A percentile compares a stretch with the other conserved stretches of the same genome.
These are phyloP conservation scores for Centrapalus pauciflorus DNA, from an alignment of 129 eudicot genomes.

Conservation along the genomic window DNA sequence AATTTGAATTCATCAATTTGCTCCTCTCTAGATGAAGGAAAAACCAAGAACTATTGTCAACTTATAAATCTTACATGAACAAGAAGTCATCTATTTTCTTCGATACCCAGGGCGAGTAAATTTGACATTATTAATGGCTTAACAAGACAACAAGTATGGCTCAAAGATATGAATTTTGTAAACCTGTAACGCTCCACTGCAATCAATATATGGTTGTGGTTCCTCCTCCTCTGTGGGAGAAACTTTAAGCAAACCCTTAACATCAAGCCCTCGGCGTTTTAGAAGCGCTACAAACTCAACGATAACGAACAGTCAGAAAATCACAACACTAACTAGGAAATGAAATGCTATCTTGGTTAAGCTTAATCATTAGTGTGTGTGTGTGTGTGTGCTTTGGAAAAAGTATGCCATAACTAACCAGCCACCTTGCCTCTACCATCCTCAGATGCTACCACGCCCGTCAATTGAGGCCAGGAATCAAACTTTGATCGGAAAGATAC, in stretches of 20 bases:
- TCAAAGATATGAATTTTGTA: not conserved
- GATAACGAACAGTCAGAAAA: slow-evolving; percentile 2
- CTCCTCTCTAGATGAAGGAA: no score
- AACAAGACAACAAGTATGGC: not conserved
- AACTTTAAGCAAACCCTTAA: slow-evolving; percentile 77
- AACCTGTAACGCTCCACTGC: slow-evolving; percentile 94
- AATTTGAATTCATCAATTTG: no score
- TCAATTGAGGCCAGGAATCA: slow-evolving; percentile 62
- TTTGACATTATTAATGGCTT: not conserved
- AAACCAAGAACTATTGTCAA: no score
- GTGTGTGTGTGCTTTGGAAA: not conserved
- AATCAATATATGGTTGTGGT: slow-evolving; percentile 64
- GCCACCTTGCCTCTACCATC: slow-evolving; percentile 96
- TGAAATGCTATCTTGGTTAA: not conserved
- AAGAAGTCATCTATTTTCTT: no score
- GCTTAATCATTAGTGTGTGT: not conserved
- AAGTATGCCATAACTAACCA: slow-evolving; percentile 46
- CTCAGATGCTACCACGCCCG: slow-evolving; percentile 52
- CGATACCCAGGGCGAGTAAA: no score
- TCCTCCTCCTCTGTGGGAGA: slow-evolving; percentile 62
- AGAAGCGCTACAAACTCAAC: slow-evolving; percentile 58
- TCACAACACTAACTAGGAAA: slow-evolving; percentile 1
- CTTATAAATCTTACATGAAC: no score
- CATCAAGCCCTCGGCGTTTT: slow-evolving; percentile 79
- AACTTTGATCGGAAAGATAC: slow-evolving; percentile 60